These are phyloP conservation scores for Sclerotinia glacialis DNA, from an alignment of 2,329 filamentous ascomycete species.

Conservation along the genomic window DNA sequence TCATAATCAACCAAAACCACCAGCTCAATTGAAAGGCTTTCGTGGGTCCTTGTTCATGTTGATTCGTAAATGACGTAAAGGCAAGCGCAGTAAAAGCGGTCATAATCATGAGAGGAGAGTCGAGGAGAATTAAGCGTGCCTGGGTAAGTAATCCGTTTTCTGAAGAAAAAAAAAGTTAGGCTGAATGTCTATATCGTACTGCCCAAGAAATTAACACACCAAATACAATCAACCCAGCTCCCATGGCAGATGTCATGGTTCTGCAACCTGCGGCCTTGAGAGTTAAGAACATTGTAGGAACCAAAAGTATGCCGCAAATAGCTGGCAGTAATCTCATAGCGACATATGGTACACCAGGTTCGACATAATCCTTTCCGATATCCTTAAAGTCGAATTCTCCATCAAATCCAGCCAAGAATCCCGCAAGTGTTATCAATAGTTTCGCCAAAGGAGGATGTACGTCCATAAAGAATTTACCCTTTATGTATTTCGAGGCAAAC, in stretches of 20 bases:
- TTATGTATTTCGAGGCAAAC: slow-evolving; percentile 98
- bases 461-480: slow-evolving; percentile 99
- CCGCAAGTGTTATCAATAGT: slow-evolving; percentile 90
- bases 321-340: slow-evolving; percentile 95
- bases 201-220: slow-evolving; percentile 51
- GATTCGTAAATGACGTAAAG: slow-evolving; percentile 92
- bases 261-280: slow-evolving; percentile 88
- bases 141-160: slow-evolving; percentile 96
- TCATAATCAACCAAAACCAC: slow-evolving; percentile 97
- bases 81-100: slow-evolving; percentile 88
- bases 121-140: slow-evolving; percentile 90
- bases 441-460: slow-evolving; percentile 98
- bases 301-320: slow-evolving; percentile 80
- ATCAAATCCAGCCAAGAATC: slow-evolving; percentile 91
- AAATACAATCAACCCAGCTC: slow-evolving; percentile 84
- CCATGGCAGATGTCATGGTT: slow-evolving; percentile 78
- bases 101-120: slow-evolving; percentile 89
- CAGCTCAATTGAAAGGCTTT: slow-evolving; percentile 86
- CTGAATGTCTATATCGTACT: slow-evolving; percentile 5
- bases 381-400: slow-evolving; percentile 99
- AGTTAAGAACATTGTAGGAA: slow-evolving; percentile 91
- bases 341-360: slow-evolving; percentile 92
- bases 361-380: slow-evolving; percentile 97
- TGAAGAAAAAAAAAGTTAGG: slow-evolving; percentile 42
- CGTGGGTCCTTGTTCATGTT: slow-evolving; percentile 86